These are phyloP conservation scores for Vigna nakashimae DNA, from an alignment of 306 rosid genomes.

Conservation along the genomic window DNA sequence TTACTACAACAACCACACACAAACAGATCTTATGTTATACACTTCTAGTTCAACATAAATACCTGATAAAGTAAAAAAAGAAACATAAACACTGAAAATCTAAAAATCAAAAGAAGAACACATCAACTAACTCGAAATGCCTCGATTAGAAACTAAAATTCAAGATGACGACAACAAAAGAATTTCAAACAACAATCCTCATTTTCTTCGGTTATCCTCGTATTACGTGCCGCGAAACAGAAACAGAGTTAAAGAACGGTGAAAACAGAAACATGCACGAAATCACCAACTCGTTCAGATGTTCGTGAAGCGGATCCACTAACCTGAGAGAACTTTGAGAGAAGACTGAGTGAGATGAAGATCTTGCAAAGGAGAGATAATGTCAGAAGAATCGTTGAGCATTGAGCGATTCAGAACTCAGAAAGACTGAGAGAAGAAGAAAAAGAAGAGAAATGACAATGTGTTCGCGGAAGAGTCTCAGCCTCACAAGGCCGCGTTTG, in stretches of 20 bases:
- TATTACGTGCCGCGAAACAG: neutral
- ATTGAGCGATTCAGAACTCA: conserved; percentile 39
- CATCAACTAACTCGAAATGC: conserved; percentile 30
- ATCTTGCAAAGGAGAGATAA: conserved; percentile 45
- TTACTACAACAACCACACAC: conserved; percentile 22
- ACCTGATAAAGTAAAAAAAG: neutral
- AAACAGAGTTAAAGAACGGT: neutral
- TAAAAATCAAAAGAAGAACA: neutral
- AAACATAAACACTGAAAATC: conserved; percentile 2
- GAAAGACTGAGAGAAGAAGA: conserved; percentile 10
- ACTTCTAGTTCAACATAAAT: neutral
- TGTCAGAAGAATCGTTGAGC: conserved; percentile 26
- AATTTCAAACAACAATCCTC: conserved; percentile 33
- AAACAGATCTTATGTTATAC: conserved; percentile 28
- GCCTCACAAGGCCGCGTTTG: conserved; percentile 53
- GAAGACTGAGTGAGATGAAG: conserved; percentile 41
- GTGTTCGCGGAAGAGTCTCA: conserved; percentile 35
- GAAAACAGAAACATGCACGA: conserved; percentile 6
- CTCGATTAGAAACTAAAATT: conserved; percentile 27
- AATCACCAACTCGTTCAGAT: neutral
- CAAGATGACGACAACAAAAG: neutral
- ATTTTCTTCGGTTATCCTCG: neutral
- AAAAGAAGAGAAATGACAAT: neutral
- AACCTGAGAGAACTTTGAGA: conserved; percentile 49
- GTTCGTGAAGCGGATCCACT: conserved; percentile 54